phyloP scores from a whole-genome alignment of 352 stramenopile species.

The Globisporangium radiosum region DNA sequence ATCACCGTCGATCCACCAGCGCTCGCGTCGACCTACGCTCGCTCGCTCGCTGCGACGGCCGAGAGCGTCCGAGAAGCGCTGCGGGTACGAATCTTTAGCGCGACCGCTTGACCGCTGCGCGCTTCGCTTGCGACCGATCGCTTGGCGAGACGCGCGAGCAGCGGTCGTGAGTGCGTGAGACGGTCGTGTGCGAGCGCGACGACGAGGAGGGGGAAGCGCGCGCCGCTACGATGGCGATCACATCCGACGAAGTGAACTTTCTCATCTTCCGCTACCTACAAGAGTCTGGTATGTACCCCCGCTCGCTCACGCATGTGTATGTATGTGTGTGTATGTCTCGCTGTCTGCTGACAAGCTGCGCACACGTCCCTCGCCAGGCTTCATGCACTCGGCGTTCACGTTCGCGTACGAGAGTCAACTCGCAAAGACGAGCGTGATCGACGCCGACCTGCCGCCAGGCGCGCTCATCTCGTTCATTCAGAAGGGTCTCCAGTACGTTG shows the following conservation, averaged over 20 bases:
- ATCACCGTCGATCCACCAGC: not conserved
- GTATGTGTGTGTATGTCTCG: not conserved
- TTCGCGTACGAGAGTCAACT: conserved; percentile 98
- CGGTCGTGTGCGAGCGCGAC: not conserved
- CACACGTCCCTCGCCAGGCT: conserved; percentile 41
- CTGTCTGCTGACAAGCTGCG: too few relatives aligned
- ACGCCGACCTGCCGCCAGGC: conserved; percentile 92
- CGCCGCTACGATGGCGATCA: conserved; percentile 72
- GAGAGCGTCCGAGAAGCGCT: not conserved
- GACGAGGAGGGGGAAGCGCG: not conserved
- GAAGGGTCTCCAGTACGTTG: conserved; percentile 95
- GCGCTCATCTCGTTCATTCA: conserved; percentile 98
- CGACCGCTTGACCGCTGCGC: not conserved
- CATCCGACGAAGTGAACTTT: conserved; percentile 97
- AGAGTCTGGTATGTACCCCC: conserved; percentile 79
- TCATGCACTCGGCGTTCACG: conserved; percentile 97
- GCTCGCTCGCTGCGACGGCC: not conserved
- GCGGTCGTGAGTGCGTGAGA: not conserved
- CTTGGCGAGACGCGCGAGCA: not conserved
- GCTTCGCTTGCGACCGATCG: not conserved
- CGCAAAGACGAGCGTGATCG: conserved; percentile 89
- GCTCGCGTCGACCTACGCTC: not conserved
- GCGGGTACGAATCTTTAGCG: not conserved
- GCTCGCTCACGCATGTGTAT: not conserved
- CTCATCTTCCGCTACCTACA: conserved; percentile 97